Evolutionary conservation across 495 filamentous ascomycete species (phyloP), one percentile per base, ranked within the genome.

Genomic region (Coniosporium apollinis): DNA sequence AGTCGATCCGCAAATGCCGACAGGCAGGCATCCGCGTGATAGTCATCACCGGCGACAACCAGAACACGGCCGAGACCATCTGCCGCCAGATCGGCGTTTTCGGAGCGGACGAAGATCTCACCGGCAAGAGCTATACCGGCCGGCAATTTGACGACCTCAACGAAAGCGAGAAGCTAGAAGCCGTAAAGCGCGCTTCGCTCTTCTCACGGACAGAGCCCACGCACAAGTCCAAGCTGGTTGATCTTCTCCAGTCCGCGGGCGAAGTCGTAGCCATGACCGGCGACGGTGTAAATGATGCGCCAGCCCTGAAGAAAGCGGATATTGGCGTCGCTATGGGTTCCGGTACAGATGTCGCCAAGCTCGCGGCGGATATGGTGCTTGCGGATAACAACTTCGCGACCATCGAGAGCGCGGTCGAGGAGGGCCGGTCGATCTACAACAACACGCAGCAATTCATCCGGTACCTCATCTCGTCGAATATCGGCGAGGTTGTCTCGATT

Each of bases 391-490:
- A 99, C 61, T 99, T 99, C 53, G 89, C 91, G 30, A 96, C 91
- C 18, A 99, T 99, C 50, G 81, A 87, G 48, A 69, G 81, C 37
- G 91, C 91, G 22, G 85, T 99, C 34, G 89, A 94, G 57, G 91
- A 99, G 58, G 91, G 91, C 35, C 77, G 91, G 35, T 85, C 85
- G 21, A 99, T 99, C 62, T 99, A 92, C 67, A 94, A 87, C 74
- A 99, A 99, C 67, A 99, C 91, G 2, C 91, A 99, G 53, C 91
- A 99, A 53, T 99, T 99, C 56, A 99, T 99, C 58, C 82, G 91
- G 19, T 99, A 99, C 54, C 68, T 99, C 33, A 99, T 99, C 57
- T 94, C 85, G 6, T 94, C 86, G 20, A 99, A 99, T 61, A 99
- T 99, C 33, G 91, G 91, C 57, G 91, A 99, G 55, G 91, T 99